A percentile compares a stretch with the other conserved stretches of the same genome.
phyloP scores from a whole-genome alignment of 345 rosid species.

The Psidium friedrichsthalianum region DNA sequence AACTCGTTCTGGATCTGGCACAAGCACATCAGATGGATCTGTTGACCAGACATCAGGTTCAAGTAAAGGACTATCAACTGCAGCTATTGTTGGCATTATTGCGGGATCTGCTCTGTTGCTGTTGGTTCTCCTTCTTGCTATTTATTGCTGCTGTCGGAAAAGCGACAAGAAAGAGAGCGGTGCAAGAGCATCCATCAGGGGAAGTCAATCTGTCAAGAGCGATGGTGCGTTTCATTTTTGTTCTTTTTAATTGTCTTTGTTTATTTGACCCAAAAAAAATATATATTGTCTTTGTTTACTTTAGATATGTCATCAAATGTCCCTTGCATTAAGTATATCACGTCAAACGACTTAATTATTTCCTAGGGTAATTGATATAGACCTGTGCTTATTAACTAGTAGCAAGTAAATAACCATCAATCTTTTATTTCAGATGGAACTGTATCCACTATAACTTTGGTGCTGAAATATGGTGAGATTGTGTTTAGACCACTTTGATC shows the following conservation, averaged over 20 bases:
- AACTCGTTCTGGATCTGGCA: slow-evolving; percentile 34
- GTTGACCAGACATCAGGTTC: slow-evolving; percentile 33
- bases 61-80: slow-evolving; percentile 39
- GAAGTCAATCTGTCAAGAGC: slow-evolving; percentile 5
- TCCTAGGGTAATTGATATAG: background rate
- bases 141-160: slow-evolving; percentile 32
- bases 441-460: background rate
- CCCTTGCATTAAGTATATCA: background rate
- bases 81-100: slow-evolving; percentile 58
- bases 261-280: no score
- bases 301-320: background rate
- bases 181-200: slow-evolving; percentile 1
- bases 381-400: background rate
- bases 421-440: background rate
- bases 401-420: background rate
- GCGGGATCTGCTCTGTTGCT: slow-evolving; percentile 48
- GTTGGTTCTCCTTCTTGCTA: slow-evolving; percentile 32
- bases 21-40: slow-evolving; percentile 18
- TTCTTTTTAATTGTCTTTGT: no score
- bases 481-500: background rate
- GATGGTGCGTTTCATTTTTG: background rate
- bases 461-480: background rate
- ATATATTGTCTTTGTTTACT: background rate
- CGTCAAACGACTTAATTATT: background rate
- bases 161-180: background rate